These are phyloP conservation scores for Candida sp. DNA, from an alignment of 1,139 yeast species.

Conservation along the genomic window DNA sequence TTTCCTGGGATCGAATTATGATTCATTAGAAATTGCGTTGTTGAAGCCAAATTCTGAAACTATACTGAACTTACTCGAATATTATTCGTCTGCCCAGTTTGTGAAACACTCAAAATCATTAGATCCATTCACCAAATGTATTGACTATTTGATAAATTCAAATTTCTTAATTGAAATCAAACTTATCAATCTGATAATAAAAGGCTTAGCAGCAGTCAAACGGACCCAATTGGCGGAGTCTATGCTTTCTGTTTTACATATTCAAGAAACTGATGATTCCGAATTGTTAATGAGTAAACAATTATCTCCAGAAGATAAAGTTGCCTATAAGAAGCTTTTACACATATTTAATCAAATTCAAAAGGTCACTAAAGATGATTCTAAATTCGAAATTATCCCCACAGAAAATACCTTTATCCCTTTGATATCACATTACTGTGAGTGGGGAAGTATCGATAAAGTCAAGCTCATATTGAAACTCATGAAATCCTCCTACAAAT, in stretches of 20 bases:
- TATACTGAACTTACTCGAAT: slow-evolving; percentile 10
- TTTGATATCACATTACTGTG: slow-evolving; percentile 15
- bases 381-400: slow-evolving; percentile 15
- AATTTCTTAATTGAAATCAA: slow-evolving; percentile 2
- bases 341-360: slow-evolving; percentile 15
- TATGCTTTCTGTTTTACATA: slow-evolving; percentile 3
- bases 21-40: not conserved
- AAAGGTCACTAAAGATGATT: slow-evolving; percentile 21
- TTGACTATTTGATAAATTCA: slow-evolving; percentile 2
- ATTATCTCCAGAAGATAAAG: slow-evolving; percentile 16
- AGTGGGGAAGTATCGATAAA: slow-evolving; percentile 7
- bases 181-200: slow-evolving; percentile 8
- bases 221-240: slow-evolving; percentile 8
- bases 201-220: slow-evolving; percentile 6
- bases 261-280: slow-evolving; percentile 5
- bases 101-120: not conserved
- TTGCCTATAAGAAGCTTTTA: slow-evolving; percentile 14
- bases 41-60: slow-evolving; percentile 9
- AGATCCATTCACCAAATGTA: not conserved
- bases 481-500: slow-evolving; percentile 14
- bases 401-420: slow-evolving; percentile 25
- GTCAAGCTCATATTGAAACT: slow-evolving; percentile 12
- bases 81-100: slow-evolving; percentile 8
- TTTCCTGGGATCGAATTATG: not conserved
- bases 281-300: slow-evolving; percentile 12